Percentiles rank a stretch among this genome's conserved stretches.
These are phyloP conservation scores for Oehlia diaphana DNA, from an alignment of 192 early-diverging fungal species.

Conservation along the genomic window DNA sequence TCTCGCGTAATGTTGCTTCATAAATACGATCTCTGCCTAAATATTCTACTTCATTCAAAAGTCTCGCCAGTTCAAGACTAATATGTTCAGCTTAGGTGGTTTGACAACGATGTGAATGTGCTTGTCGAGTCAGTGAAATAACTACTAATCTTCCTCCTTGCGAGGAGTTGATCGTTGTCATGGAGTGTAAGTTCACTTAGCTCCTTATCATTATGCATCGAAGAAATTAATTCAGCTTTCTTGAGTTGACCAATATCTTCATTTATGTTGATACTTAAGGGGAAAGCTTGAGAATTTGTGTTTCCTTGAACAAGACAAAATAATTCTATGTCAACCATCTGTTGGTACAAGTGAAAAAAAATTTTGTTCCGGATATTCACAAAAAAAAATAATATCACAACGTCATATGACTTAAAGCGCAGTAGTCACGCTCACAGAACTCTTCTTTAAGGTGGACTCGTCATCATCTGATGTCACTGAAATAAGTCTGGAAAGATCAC, in stretches of 20 bases:
- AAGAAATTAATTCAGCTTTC: conserved; percentile 25
- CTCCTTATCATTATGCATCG: conserved; percentile 7
- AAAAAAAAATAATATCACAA: no score
- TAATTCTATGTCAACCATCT: background rate
- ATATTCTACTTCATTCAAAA: conserved; percentile 28
- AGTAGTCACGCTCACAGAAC: no score
- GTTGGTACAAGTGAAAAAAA: background rate
- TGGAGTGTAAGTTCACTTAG: conserved; percentile 5
- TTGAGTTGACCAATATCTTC: conserved; percentile 29
- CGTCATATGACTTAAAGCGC: no score
- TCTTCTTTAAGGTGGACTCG: no score
- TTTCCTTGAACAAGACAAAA: conserved; percentile 23
- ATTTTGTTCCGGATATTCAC: no score
- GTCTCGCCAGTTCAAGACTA: background rate
- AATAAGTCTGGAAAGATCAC: no score
- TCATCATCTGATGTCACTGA: no score
- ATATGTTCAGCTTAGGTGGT: conserved; percentile 17
- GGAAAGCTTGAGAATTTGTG: background rate
- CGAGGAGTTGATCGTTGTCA: conserved; percentile 8
- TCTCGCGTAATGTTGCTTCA: conserved; percentile 20
- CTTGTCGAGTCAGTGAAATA: conserved; percentile 18
- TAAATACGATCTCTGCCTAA: conserved; percentile 8
- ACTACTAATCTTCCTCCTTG: conserved; percentile 13
- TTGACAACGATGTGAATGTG: conserved; percentile 23
- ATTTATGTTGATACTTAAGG: conserved; percentile 14